phyloP scores from a whole-genome alignment of 2,329 filamentous ascomycete genomes.

The Epichloe gansuensis region DNA sequence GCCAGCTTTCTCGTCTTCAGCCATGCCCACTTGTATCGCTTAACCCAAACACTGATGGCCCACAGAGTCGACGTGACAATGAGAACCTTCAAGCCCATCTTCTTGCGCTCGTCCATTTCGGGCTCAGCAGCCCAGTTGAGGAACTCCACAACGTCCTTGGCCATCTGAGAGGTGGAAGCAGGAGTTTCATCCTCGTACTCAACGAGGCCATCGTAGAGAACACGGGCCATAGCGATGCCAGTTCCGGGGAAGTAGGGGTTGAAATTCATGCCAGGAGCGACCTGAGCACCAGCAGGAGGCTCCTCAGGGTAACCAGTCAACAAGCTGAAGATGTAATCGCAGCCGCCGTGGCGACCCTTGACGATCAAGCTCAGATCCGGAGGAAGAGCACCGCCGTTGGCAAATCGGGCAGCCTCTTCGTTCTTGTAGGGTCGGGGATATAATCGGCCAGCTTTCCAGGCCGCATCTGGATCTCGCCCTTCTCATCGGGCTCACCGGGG shows the following conservation, averaged over 20 bases:
- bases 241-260: conserved; percentile 99
- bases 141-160: conserved; percentile 98
- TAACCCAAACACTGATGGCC: conserved; percentile 89
- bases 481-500: conserved; percentile 92
- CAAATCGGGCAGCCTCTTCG: conserved; percentile 93
- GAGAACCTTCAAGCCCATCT: conserved; percentile 97
- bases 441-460: conserved; percentile 98
- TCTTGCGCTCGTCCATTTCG: conserved; percentile 99
- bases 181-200: conserved; percentile 97
- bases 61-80: conserved; percentile 67
- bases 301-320: conserved; percentile 97
- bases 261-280: conserved; percentile 92
- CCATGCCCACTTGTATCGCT: conserved; percentile 98
- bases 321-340: conserved; percentile 96
- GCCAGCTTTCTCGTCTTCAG: conserved; percentile 92
- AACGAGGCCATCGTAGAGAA: conserved; percentile 91
- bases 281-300: conserved; percentile 74
- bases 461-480: conserved; percentile 97
- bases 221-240: conserved; percentile 97
- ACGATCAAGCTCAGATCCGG: conserved; percentile 96
- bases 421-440: conserved; percentile 91
- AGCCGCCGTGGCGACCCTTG: conserved; percentile 95
- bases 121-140: conserved; percentile 98
- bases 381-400: conserved; percentile 95
- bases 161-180: conserved; percentile 95